Evolutionary conservation across 768 basidiomycete genomes (phyloP).

Genomic region (Serendipita sp.): DNA sequence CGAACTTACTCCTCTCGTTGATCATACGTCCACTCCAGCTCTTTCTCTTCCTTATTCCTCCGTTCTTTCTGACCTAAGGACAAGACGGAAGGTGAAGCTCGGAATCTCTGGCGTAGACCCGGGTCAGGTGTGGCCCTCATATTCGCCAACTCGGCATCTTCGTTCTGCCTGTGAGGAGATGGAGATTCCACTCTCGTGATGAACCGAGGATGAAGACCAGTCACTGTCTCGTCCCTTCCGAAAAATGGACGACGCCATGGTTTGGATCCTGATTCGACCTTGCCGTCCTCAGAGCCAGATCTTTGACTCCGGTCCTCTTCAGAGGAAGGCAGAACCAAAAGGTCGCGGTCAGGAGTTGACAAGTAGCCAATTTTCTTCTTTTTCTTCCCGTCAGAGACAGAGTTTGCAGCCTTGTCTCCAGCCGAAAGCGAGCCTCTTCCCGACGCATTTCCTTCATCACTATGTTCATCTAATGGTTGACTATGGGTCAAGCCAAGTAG

Average conservation of each 20-base stretch:
- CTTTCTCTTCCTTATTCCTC: background rate
- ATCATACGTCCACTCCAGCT: background rate
- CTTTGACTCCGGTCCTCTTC: constrained; percentile 2
- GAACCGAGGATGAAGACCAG: background rate
- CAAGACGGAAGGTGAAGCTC: background rate
- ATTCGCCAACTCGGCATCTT: background rate
- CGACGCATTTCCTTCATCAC: background rate
- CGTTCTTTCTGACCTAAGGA: background rate
- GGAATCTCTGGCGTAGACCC: background rate
- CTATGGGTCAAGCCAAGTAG: background rate
- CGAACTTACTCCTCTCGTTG: background rate
- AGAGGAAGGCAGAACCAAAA: background rate
- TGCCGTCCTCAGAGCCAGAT: background rate
- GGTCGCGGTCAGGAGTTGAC: background rate
- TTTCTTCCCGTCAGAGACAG: background rate
- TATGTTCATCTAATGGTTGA: background rate
- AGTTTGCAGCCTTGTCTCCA: background rate
- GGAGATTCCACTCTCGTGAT: background rate
- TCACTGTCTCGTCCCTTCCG: background rate
- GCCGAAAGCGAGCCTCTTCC: background rate
- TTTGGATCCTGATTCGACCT: background rate
- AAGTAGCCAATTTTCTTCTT: background rate
- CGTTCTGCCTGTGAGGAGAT: background rate
- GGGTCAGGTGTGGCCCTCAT: background rate
- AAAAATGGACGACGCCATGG: background rate